Base-by-base conservation (phyloP, 1,139 yeast genomes). In the Debaryomyces udenii region DNA sequence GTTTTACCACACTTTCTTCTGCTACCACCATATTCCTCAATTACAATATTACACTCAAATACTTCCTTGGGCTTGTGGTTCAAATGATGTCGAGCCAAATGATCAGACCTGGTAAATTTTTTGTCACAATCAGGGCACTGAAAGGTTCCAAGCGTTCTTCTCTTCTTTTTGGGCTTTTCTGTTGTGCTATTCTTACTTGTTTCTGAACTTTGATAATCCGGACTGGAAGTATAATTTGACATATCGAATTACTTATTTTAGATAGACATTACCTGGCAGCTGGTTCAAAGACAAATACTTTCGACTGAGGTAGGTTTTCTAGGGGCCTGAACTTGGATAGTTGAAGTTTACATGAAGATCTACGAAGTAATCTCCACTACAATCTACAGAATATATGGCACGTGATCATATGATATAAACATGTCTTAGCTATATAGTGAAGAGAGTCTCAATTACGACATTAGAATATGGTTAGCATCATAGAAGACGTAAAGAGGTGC, bases 61-160 rank as follows among this genome's bases (percentile, higher is more conserved):
- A 51, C 55, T 18, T 58, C 55, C 44, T 47, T 50, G 4, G 73
- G 70, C 34, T 66, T 68, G 46, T 72, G 78, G 47, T 72, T 72
- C 41, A 71, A 59, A 46, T 67, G 61, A 45, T 72, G 78, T 26
- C 78, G 50, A 1, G 73, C 62, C 15, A 72, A 50, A 50, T 72
- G 78, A 49, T 72, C 78, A 1, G 71, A 61, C 18, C 78, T 52
- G 23, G 70, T 58, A 42, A 71, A 72, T n/a, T 67, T 64, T 44
- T 70, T 72, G 36, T 59, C 57, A 47, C 78, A 72, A 36, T 62
- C 56, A 3, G 53, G 50, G 18, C 51, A 42, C 18, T 49, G 50
- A 16, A 45, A 41, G 22, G 27, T 38, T 9, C 49, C 49, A 13
- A 41, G 27, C 2, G 49, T 40, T 26, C 50, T 38, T 35, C 41